A percentile compares a stretch with the other conserved stretches of the same genome.
These are phyloP conservation scores for Colletotrichum cuscutae DNA, from an alignment of 2,329 filamentous ascomycete genomes.

Conservation along the genomic window DNA sequence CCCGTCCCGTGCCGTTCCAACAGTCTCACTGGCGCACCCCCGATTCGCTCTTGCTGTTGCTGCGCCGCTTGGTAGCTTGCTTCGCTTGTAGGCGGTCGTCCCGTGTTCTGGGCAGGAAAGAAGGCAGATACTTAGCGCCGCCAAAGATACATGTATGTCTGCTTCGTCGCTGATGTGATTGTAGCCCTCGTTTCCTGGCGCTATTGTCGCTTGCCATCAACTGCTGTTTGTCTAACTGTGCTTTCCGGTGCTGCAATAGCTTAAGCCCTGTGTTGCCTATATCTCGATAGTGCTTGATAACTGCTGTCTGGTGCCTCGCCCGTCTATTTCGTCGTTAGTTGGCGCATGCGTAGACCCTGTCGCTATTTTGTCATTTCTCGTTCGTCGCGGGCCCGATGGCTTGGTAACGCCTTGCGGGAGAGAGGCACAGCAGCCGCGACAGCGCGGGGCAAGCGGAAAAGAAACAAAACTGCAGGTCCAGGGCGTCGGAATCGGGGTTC, in stretches of 20 bases:
- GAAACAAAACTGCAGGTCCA: background rate
- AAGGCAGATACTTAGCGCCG: background rate
- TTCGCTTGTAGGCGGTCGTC: background rate
- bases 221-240: too few relatives aligned
- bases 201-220: background rate
- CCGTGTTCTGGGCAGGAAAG: background rate
- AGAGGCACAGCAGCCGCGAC: conserved; percentile 8
- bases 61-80: conserved; percentile 3
- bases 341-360: background rate
- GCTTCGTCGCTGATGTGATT: background rate
- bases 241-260: background rate
- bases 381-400: conserved; percentile 20
- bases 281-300: background rate
- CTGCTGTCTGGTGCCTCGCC: background rate
- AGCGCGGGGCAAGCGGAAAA: background rate
- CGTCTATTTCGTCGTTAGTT: background rate
- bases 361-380: conserved; percentile 11
- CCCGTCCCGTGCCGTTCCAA: background rate
- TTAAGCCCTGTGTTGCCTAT: too few relatives aligned
- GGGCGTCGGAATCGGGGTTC: conserved; percentile 6
- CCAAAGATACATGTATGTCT: conserved; percentile 8
- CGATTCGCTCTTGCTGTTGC: background rate
- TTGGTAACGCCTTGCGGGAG: conserved; percentile 6
- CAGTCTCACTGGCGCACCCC: background rate
- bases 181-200: background rate